Evolutionary conservation across 2,329 filamentous ascomycete genomes (phyloP), one percentile per base, ranked within the genome.

Genomic region (Penicillium sp.): DNA sequence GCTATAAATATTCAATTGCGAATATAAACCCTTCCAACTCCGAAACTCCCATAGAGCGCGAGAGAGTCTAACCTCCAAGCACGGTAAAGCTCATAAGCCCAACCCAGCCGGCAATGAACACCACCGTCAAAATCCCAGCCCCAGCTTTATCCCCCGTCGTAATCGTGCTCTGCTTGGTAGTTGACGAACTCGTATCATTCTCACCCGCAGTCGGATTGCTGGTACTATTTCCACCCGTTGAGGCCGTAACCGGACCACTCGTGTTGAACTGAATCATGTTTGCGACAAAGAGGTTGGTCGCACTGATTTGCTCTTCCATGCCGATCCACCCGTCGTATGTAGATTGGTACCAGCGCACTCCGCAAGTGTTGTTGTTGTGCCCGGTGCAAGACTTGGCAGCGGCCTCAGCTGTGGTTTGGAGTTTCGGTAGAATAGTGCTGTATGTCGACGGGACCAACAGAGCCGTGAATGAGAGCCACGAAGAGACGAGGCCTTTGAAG

Each of bases 401-500:
- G 0, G 83, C 87, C 58, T 79, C 58, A 5, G 88, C 80, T 0
- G 88, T 89, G 0, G 76, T 82, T 58, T 79, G 76, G 4, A 92
- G 79, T 22, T 85, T 81, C 0, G 86, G 82, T 57, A 84, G 73
- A 62, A 92, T 86, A 8, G 70, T 77, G 1, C 81, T 74, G 43
- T 74, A 75, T 0, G 84, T 86, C 51, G 82, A 82, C 0, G 89
- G 88, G 0, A 86, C 88, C n/a, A 91, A 61, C 64, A 88, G 81
- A 5, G 85, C 83, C 1, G 84, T 81, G 17, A 83, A 80, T 1
- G 85, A 81, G 64, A 91, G 77, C 86, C 88, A 90, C 25, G 87
- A 83, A 65, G 86, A 83, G n/a, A 90, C 79, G 57, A 88, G 87
- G 37, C 88, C 88, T 75, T 91, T 91, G 83, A 89, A 92, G 1